Percentiles rank a stretch among this genome's conserved stretches.
Conservation (phyloP, 2,329 filamentous ascomycete genomes). For the Paraphaeosphaeria minitans region DNA sequence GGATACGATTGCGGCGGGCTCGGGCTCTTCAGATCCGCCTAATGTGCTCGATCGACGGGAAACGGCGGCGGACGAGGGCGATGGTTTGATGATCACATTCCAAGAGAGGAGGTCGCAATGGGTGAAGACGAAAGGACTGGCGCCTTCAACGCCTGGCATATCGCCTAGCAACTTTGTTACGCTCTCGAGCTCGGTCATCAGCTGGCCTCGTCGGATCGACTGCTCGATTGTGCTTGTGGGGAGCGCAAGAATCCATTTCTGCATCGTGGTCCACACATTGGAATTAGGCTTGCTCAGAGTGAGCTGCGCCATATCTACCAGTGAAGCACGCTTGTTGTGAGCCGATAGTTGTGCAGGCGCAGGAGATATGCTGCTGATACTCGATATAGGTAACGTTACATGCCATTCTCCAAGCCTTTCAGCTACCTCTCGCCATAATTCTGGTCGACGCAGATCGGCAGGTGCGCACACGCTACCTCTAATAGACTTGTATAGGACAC, state of each 20-base stretch:
- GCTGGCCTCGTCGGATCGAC: too few species aligned
- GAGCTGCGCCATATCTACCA: constrained; percentile 44
- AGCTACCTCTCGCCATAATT: constrained; percentile 83
- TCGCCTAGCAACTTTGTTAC: constrained; percentile 81
- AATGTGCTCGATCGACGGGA: constrained; percentile 42
- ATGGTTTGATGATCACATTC: constrained; percentile 85
- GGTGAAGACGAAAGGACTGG: constrained; percentile 81
- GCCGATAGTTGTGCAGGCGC: constrained; percentile 36
- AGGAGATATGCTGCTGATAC: constrained; percentile 51
- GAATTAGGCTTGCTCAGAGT: constrained; percentile 74
- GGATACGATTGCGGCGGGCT: constrained; percentile 40
- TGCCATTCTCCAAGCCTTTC: constrained; percentile 91
- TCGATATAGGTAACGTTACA: constrained; percentile 66
- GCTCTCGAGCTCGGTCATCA: too few species aligned
- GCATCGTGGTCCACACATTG: constrained; percentile 93
- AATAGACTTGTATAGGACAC: constrained; percentile 92
- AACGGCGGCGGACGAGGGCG: constrained; percentile 39
- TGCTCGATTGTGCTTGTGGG: constrained; percentile 74
- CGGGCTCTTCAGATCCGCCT: constrained; percentile 35
- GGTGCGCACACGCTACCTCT: constrained; percentile 79
- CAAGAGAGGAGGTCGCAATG: constrained; percentile 96
- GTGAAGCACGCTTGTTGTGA: constrained; percentile 41
- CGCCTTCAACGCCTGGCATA: constrained; percentile 72
- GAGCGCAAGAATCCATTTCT: constrained; percentile 91
- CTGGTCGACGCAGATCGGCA: constrained; percentile 75